phyloP scores from a whole-genome alignment of 805 yeast species.

The Blastobotrys chiropterorum region DNA sequence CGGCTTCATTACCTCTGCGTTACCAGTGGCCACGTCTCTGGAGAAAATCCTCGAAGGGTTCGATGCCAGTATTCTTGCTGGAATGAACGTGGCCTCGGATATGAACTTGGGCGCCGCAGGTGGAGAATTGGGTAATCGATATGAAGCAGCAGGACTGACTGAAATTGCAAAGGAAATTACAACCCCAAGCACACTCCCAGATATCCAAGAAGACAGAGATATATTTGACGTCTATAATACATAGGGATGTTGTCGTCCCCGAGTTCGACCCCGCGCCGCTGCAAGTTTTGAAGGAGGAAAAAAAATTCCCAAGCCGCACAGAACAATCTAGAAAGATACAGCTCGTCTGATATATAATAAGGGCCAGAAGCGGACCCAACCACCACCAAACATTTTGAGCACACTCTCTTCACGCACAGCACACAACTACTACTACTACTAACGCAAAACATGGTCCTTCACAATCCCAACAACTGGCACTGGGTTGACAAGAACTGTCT shows the following conservation, averaged over 20 bases:
- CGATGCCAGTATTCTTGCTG: slow-evolving; percentile 15
- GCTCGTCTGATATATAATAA: not conserved
- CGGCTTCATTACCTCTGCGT: slow-evolving; percentile 21
- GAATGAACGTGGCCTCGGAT: not conserved
- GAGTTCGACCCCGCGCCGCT: not conserved
- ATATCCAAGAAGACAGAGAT: not conserved
- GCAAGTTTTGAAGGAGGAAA: too few relatives aligned
- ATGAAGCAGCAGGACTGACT: not conserved
- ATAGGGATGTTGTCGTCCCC: not conserved
- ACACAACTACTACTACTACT: not conserved
- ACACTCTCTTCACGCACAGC: not conserved
- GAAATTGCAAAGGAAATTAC: not conserved
- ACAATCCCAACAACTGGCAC: slow-evolving; percentile 99
- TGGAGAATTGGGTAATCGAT: not conserved
- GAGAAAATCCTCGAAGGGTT: slow-evolving; percentile 14
- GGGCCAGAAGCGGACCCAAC: not conserved
- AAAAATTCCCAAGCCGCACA: not conserved
- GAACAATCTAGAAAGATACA: not conserved
- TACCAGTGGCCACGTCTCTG: slow-evolving; percentile 15
- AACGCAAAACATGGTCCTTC: slow-evolving; percentile 65
- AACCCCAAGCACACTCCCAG: not conserved
- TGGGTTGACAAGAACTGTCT: slow-evolving; percentile 98
- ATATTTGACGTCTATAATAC: not conserved
- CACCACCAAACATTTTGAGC: not conserved
- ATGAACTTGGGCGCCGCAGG: not conserved